These are phyloP conservation scores for Apiotrichum gracile DNA, from an alignment of 1,284 basidiomycete genomes.

Conservation along the genomic window DNA sequence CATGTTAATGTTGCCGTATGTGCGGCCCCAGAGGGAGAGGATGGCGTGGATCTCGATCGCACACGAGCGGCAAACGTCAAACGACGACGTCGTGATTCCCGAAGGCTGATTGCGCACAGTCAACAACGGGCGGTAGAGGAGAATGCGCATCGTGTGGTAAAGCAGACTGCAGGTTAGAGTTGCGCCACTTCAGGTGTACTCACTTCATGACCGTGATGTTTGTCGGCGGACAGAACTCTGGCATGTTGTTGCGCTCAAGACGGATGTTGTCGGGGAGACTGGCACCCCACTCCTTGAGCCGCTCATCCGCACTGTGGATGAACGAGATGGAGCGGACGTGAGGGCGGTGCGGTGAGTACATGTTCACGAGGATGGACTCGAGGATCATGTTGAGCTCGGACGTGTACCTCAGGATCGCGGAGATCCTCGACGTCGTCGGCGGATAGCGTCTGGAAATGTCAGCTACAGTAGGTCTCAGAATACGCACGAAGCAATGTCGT, in stretches of 20 bases:
- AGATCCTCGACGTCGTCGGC: neutral
- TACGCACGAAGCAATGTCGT: neutral
- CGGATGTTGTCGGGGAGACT: slow-evolving; percentile 5
- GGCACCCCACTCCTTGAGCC: slow-evolving; percentile 7
- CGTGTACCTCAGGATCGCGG: slow-evolving; percentile 8
- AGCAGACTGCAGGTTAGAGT: slow-evolving; percentile 7
- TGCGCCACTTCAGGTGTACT: neutral
- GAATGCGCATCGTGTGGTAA: slow-evolving; percentile 17
- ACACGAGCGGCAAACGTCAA: slow-evolving; percentile 19
- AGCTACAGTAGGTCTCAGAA: neutral
- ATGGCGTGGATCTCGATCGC: slow-evolving; percentile 22
- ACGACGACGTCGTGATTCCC: slow-evolving; percentile 12
- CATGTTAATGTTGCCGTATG: slow-evolving; percentile 23
- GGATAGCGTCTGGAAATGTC: neutral
- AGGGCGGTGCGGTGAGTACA: slow-evolving; percentile 22
- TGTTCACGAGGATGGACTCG: slow-evolving; percentile 23
- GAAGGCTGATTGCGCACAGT: slow-evolving; percentile 15
- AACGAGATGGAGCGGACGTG: slow-evolving; percentile 18
- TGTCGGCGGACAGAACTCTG: slow-evolving; percentile 17
- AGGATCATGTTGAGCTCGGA: slow-evolving; percentile 21
- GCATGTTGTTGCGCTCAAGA: slow-evolving; percentile 6
- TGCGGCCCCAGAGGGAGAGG: slow-evolving; percentile 19
- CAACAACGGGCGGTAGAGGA: slow-evolving; percentile 22
- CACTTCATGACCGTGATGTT: slow-evolving; percentile 19
- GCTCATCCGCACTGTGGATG: slow-evolving; percentile 14